Conservation (phyloP, 2,329 filamentous ascomycete genomes). For the Sclerotinia nivalis region DNA sequence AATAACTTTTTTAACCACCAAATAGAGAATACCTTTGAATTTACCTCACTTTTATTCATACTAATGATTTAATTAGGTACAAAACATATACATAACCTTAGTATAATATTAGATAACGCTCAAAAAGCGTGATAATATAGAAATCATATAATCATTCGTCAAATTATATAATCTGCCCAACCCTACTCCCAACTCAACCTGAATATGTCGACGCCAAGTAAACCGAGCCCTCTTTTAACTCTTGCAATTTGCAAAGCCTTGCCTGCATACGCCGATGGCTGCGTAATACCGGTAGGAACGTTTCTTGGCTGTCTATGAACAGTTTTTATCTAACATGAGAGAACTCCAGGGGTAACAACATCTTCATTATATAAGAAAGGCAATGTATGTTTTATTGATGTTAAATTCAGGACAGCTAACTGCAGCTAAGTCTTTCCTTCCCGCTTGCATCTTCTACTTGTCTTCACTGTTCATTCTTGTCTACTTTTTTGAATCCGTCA, state of each 20-base stretch:
- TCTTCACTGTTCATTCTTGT: background rate
- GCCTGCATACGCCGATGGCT: background rate
- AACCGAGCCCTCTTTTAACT: background rate
- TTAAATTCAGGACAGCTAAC: background rate
- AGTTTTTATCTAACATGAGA: background rate
- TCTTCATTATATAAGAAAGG: background rate
- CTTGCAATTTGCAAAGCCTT: background rate
- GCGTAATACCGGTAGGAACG: background rate
- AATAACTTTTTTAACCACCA: too few relatives aligned
- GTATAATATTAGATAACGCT: too few relatives aligned
- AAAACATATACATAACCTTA: too few relatives aligned
- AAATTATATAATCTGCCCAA: too few relatives aligned
- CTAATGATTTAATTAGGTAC: too few relatives aligned
- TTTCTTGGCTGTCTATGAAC: background rate
- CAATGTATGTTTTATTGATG: background rate
- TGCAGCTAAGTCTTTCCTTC: background rate
- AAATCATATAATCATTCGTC: too few relatives aligned
- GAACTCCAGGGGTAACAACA: background rate
- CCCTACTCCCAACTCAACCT: background rate
- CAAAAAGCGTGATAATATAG: too few relatives aligned
- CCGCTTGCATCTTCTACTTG: background rate
- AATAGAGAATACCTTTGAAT: too few relatives aligned
- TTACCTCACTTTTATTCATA: too few relatives aligned
- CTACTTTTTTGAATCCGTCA: background rate
- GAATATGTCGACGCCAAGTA: background rate